Conservation (phyloP, 106 monocot species). For the Chionographis japonica region DNA sequence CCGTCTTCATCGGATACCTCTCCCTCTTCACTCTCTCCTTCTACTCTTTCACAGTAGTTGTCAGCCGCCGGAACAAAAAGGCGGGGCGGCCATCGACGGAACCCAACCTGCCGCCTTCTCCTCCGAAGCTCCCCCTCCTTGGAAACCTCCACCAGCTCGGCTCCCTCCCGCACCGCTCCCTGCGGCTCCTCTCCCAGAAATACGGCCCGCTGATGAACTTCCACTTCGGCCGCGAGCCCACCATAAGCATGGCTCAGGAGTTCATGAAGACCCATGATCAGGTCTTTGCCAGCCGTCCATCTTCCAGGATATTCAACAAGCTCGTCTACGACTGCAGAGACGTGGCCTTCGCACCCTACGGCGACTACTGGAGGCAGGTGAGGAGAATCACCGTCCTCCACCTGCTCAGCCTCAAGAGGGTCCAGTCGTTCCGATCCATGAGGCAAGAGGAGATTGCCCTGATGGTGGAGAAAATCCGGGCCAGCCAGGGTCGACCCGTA, state of each 20-base stretch:
- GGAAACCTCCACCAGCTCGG: conserved; percentile 46
- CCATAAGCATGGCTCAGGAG: conserved; percentile 18
- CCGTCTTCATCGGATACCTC: no score
- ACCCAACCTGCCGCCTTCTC: conserved; percentile 25
- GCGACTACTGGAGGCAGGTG: conserved; percentile 33
- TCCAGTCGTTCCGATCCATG: conserved; percentile 8
- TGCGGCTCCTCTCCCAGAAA: conserved; percentile 14
- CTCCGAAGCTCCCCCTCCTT: conserved; percentile 26
- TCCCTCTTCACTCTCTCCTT: no score
- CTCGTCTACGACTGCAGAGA: conserved; percentile 8
- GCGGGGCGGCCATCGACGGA: neutral
- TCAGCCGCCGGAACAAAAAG: no score
- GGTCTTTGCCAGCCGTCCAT: conserved; percentile 20
- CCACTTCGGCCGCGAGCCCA: conserved; percentile 22
- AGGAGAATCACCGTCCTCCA: conserved; percentile 20
- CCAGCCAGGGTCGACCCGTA: neutral
- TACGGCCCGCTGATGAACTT: conserved; percentile 33
- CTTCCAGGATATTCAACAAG: neutral
- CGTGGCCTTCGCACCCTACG: conserved; percentile 29
- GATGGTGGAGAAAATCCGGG: neutral
- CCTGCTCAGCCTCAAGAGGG: conserved; percentile 18
- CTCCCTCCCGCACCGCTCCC: conserved; percentile 29
- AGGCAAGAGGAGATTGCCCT: conserved; percentile 16
- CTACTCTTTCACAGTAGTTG: no score
- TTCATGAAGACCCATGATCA: conserved; percentile 22